Evolutionary conservation across 1,139 yeast species (phyloP), one percentile per base, ranked within the genome.

Genomic region (Hansenula sp.): DNA sequence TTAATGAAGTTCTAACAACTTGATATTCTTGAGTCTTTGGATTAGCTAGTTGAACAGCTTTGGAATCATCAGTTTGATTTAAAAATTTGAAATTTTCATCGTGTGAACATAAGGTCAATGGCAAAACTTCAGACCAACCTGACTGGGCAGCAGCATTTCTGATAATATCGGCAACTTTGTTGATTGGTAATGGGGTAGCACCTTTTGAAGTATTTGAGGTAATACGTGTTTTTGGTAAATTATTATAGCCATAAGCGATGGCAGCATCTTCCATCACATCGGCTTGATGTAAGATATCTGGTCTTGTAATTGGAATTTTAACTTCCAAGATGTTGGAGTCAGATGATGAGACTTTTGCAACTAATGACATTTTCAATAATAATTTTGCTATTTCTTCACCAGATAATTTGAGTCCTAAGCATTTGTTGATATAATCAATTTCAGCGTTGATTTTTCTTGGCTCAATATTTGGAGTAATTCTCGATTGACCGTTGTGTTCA

Each of bases 241-340:
- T 89, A 69, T 91, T 87, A 74, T 84, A 94, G 47, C 99, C 99
- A 63, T 90, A 94, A 31, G 90, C 96, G 62, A 94, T 85, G 42
- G 97, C 99, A 40, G 91, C 96, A 66, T 94, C 99, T 68, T 94
- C 99, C 96, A 94, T 87, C 55, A 94, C 85, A 68, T 94, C 99
- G 75, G 99, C 93, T 66, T 90, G 96, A 67, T 94, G 99, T 60
- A 94, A 77, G 51, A 94, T 79, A 67, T 94, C 99, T 10, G 98
- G 83, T 71, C 99, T 84, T 38, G 99, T 93, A 57, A 89, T 83
- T 54, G 99, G 99, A 49, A 93, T 79, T 38, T 70, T 64, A 44
- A 93, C 96, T 46, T 84, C 82, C 46, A 91, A 62, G 35, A 77
- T 54, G 52, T 81, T 76, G 18, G 71, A 57, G 52, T 80, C 76